These are phyloP conservation scores for Danielozyma ontarioensis DNA, from an alignment of 805 yeast species.

Conservation along the genomic window DNA sequence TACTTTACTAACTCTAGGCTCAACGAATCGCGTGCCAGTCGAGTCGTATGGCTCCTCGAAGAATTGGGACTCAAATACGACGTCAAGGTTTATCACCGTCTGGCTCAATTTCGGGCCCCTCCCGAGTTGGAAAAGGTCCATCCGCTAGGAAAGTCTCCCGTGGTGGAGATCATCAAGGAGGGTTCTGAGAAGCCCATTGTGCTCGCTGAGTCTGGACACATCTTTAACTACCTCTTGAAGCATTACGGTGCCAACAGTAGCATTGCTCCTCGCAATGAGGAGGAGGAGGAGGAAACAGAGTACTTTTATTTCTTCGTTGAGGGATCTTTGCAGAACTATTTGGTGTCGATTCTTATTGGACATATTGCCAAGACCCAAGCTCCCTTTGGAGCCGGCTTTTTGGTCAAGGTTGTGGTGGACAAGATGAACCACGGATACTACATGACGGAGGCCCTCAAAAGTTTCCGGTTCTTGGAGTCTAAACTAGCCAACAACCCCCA, in stretches of 20 bases:
- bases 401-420: conserved; percentile 17
- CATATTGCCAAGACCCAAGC: conserved; percentile 19
- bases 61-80: conserved; percentile 29
- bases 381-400: conserved; percentile 20
- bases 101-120: conserved; percentile 26
- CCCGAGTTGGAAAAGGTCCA: conserved; percentile 24
- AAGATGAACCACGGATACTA: conserved; percentile 23
- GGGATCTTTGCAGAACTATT: conserved; percentile 18
- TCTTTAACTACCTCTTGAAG: conserved; percentile 11
- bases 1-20: conserved; percentile 16
- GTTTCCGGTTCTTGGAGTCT: conserved; percentile 25
- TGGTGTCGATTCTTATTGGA: conserved; percentile 20
- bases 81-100: conserved; percentile 24
- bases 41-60: conserved; percentile 36
- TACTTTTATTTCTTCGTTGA: conserved; percentile 22
- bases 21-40: conserved; percentile 28
- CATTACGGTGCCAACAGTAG: conserved; percentile 8
- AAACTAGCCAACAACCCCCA: conserved; percentile 15
- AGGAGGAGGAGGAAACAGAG: conserved; percentile 11
- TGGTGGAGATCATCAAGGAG: conserved; percentile 22
- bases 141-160: conserved; percentile 35
- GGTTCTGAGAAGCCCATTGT: conserved; percentile 13
- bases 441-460: conserved; percentile 16
- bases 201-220: conserved; percentile 12
- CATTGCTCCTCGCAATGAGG: conserved; percentile 3